Conservation (phyloP, 2,329 filamentous ascomycete species). For the Phaeosphaeria sp. region DNA sequence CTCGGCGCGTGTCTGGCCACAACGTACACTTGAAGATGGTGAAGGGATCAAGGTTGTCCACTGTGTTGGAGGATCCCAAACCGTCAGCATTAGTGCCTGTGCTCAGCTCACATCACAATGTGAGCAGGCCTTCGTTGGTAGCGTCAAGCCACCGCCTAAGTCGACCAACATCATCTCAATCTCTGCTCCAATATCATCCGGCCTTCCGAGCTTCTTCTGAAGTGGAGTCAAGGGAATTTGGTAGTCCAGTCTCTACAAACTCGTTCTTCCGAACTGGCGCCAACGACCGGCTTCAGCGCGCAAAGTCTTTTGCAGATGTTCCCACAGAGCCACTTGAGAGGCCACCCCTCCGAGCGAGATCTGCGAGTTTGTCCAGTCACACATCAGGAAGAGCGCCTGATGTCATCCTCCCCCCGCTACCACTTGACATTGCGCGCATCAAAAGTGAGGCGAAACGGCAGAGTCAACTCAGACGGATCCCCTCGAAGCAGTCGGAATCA, state of each 20-base stretch:
- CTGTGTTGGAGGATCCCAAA: constrained; percentile 51
- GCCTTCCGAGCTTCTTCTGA: constrained; percentile 28
- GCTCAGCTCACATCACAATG: constrained; percentile 15
- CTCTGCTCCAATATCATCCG: constrained; percentile 36
- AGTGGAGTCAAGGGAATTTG: neutral
- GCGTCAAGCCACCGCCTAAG: constrained; percentile 24
- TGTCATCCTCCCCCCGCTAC: constrained; percentile 52
- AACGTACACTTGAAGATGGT: constrained; percentile 38
- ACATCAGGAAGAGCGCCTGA: constrained; percentile 49
- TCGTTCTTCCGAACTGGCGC: constrained; percentile 9
- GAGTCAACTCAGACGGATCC: constrained; percentile 35
- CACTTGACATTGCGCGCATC: constrained; percentile 40
- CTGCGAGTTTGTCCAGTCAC: constrained; percentile 33
- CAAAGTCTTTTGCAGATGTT: constrained; percentile 34
- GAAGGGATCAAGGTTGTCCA: constrained; percentile 34
- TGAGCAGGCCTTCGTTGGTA: constrained; percentile 13
- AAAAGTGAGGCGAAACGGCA: constrained; percentile 28
- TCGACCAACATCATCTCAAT: constrained; percentile 32
- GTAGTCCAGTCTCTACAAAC: neutral
- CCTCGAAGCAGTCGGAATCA: constrained; percentile 49
- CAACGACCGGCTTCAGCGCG: constrained; percentile 27
- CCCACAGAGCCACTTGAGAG: constrained; percentile 16
- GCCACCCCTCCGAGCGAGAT: constrained; percentile 31
- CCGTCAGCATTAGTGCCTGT: constrained; percentile 36
- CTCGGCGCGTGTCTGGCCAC: constrained; percentile 30